Conservation (phyloP, 2,329 filamentous ascomycete genomes). For the Magnaporthiopsis poae region DNA sequence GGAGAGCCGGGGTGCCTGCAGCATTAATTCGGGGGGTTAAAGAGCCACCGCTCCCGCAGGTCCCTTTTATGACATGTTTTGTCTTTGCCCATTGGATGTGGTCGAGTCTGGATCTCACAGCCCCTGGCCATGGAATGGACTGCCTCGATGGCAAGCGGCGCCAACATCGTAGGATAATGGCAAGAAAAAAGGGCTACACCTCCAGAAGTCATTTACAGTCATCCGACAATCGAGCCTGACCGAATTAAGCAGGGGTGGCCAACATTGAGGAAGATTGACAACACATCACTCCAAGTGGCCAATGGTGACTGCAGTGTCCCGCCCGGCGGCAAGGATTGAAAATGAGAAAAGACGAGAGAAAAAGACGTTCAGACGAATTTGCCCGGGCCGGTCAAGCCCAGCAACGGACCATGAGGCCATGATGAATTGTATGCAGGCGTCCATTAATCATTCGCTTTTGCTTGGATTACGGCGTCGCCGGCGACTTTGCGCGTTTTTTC, state of each 20-base stretch:
- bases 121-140: background rate
- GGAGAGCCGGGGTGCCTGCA: background rate
- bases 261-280: slow-evolving; percentile 12
- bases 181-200: background rate
- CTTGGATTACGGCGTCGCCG: background rate
- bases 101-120: background rate
- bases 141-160: background rate
- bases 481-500: background rate
- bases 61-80: background rate
- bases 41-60: background rate
- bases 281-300: slow-evolving; percentile 13
- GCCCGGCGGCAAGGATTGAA: background rate
- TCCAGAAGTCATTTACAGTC: slow-evolving; percentile 2
- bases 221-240: slow-evolving; percentile 1
- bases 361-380: background rate
- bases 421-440: background rate
- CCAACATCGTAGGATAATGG: background rate
- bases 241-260: background rate
- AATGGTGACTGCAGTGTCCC: slow-evolving; percentile 11
- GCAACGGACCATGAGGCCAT: background rate
- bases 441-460: background rate
- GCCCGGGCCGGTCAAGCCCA: background rate
- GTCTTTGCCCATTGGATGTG: background rate
- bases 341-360: background rate
- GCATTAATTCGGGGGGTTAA: background rate